Base-by-base conservation (phyloP, 108 stramenopile genomes). In the Conticribra weissflogii region DNA sequence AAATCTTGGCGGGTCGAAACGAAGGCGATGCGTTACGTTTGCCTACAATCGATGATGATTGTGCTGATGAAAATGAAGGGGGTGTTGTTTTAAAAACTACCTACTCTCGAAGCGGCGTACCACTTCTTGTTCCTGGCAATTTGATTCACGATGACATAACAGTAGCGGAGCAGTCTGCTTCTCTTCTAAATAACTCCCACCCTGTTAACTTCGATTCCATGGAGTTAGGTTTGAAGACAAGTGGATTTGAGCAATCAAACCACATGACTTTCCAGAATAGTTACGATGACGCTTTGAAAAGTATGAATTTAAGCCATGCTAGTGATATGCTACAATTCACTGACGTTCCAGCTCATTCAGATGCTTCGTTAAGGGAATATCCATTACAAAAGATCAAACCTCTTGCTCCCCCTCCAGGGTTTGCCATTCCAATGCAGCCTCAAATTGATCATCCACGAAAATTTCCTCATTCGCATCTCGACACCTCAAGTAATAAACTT, bases 61-160 rank as follows among this genome's bases (percentile, higher is more conserved):
- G 15, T 52, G 30, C 36, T 21, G 49, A 49, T 15, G 48, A 17
- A 2, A 61, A n/a, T 16, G 23, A 52, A 24, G 58, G 27, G 30
- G 56, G 16, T 48, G 47, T 59, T 36, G 27, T 57, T 2, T 45
- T 54, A 25, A 61, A 34, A 52, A 60, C 32, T 27, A 32, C 70
- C 0, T 78, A 70, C 23, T 64, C 76, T 16, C 28, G 65, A 46
- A 63, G 51, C 17, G 63, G 63, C 2, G 56, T 70, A 14, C 54
- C 63, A 3, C 57, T 78, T 29, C 76, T 78, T 12, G 68, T 68
- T 15, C 76, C 76, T 16, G 76, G 67, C 23, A 68, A 67, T 14
- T 27, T 78, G 3, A 27, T 78, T 7, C 63, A 45, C 49, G 50
- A 34, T 31, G 50, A 14, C 45, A 18, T 12, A 41, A 41, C 12